phyloP scores from a whole-genome alignment of 805 yeast species.

The Torulaspora maleeae region DNA sequence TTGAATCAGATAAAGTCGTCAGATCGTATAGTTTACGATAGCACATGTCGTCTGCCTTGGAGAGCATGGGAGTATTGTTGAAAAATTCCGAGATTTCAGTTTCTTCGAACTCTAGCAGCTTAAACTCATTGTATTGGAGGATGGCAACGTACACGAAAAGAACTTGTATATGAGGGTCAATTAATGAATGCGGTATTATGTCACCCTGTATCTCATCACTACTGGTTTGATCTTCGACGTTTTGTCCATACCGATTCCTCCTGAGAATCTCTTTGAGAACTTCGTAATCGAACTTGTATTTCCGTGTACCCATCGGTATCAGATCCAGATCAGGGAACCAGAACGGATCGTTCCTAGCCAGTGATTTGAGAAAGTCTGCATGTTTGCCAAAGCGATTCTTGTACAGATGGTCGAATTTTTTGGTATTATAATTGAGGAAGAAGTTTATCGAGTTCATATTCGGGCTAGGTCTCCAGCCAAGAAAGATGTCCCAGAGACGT shows the following conservation, averaged over 20 bases:
- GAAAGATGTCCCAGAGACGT: conserved; percentile 78
- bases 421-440: conserved; percentile 34
- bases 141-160: conserved; percentile 73
- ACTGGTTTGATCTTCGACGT: conserved; percentile 3
- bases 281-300: conserved; percentile 27
- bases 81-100: conserved; percentile 80
- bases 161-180: conserved; percentile 73
- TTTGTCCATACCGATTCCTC: conserved; percentile 26
- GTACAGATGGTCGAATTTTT: conserved; percentile 32
- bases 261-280: conserved; percentile 29
- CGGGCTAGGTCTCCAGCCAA: conserved; percentile 65
- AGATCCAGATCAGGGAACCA: conserved; percentile 37
- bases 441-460: conserved; percentile 29
- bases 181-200: conserved; percentile 39
- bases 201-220: conserved; percentile 4
- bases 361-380: conserved; percentile 8
- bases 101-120: conserved; percentile 81
- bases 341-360: conserved; percentile 30
- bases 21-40: conserved; percentile 25
- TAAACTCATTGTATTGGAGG: conserved; percentile 71
- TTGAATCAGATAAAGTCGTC: conserved; percentile 6
- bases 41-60: conserved; percentile 33
- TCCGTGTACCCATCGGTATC: conserved; percentile 26
- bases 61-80: conserved; percentile 42
- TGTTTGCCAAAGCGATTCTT: conserved; percentile 22